phyloP scores from a whole-genome alignment of 179 eudicot species.

The Silene vulgaris region DNA sequence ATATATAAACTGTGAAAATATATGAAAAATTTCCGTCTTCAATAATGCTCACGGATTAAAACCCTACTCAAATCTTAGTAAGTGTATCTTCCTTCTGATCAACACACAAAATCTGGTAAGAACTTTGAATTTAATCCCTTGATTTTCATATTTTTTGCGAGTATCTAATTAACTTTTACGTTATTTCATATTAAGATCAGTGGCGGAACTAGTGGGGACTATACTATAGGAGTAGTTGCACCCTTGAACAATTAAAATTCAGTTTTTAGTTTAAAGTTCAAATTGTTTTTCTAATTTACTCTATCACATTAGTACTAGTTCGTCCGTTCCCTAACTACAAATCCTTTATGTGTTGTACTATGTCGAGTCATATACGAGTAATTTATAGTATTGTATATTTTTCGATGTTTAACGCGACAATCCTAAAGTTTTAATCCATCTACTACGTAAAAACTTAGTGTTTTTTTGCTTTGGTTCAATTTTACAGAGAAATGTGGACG shows the following conservation, averaged over 20 bases:
- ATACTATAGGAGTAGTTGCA: too few relatives aligned
- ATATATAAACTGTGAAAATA: not conserved
- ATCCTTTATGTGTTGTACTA: too few relatives aligned
- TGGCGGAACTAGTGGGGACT: too few relatives aligned
- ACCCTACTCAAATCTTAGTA: slow-evolving; percentile 5
- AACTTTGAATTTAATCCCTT: not conserved
- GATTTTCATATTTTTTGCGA: not conserved
- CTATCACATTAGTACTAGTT: not conserved
- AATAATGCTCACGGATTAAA: not conserved
- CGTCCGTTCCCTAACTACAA: too few relatives aligned
- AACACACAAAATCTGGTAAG: not conserved
- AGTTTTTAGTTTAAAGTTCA: not conserved
- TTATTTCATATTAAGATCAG: not conserved
- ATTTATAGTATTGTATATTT: too few relatives aligned
- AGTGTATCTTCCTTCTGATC: too few relatives aligned
- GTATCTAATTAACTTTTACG: not conserved
- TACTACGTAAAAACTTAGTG: too few relatives aligned
- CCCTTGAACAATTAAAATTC: too few relatives aligned
- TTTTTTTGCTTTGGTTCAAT: not conserved
- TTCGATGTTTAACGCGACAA: too few relatives aligned
- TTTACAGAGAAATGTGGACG: slow-evolving; percentile 1
- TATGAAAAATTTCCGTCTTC: too few relatives aligned
- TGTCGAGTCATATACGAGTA: too few relatives aligned
- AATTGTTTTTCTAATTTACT: not conserved
- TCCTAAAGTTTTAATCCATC: too few relatives aligned